Evolutionary conservation across 805 yeast genomes (phyloP).

Genomic region (Yamadazyma ubonensis): DNA sequence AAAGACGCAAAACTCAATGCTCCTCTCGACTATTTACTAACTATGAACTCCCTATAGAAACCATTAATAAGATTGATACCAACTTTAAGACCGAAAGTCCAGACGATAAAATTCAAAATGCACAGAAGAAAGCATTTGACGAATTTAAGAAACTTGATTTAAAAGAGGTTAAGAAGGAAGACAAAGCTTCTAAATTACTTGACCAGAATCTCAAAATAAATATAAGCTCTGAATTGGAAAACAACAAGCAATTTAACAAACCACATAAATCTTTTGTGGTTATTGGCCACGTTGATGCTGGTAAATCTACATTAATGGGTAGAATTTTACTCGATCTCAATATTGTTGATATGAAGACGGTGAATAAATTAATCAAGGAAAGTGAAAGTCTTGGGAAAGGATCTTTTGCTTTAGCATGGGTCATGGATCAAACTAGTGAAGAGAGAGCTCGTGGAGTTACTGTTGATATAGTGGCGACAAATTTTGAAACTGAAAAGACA

Average conservation of each 20-base stretch:
- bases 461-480: conserved; percentile 69
- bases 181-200: conserved; percentile 10
- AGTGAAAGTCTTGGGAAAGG: conserved; percentile 68
- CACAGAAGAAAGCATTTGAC: conserved; percentile 52
- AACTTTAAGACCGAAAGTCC: conserved; percentile 76
- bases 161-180: conserved; percentile 9
- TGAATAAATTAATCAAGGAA: conserved; percentile 62
- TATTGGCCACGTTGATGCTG: conserved; percentile 85
- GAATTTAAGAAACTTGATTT: conserved; percentile 29
- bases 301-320: conserved; percentile 80
- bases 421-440: conserved; percentile 76
- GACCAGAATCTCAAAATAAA: conserved; percentile 31
- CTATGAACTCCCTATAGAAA: conserved; percentile 34
- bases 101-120: conserved; percentile 65
- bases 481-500: conserved; percentile 54
- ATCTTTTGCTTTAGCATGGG: conserved; percentile 83
- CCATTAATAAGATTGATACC: conserved; percentile 39
- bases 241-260: conserved; percentile 35
- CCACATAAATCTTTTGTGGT: conserved; percentile 72
- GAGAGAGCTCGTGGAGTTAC: conserved; percentile 79
- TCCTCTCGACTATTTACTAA: conserved; percentile 41
- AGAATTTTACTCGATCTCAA: conserved; percentile 65
- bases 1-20: conserved; percentile 21
- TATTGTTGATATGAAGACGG: conserved; percentile 61
- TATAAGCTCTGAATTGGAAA: conserved; percentile 36